phyloP scores from a whole-genome alignment of 2,329 filamentous ascomycete species.

The Epichloe sibirici region DNA sequence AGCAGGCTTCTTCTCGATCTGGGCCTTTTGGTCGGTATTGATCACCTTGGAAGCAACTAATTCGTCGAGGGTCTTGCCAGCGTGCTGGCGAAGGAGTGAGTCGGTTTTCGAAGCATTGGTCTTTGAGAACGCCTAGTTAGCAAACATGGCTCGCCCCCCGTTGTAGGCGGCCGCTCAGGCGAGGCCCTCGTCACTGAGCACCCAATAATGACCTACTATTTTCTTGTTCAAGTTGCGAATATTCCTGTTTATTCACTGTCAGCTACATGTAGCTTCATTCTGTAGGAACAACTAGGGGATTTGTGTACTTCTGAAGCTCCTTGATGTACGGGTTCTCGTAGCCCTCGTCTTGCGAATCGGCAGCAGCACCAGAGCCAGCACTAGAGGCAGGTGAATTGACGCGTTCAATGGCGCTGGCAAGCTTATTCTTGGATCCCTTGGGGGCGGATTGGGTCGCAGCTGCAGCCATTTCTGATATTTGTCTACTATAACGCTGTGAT shows the following conservation, averaged over 20 bases:
- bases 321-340: conserved; percentile 70
- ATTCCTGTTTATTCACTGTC: conserved; percentile 41
- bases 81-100: conserved; percentile 54
- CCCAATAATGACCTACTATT: conserved; percentile 50
- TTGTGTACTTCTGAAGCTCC: conserved; percentile 71
- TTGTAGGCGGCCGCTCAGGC: background rate
- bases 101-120: conserved; percentile 63
- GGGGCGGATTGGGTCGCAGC: conserved; percentile 46
- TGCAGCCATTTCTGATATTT: conserved; percentile 42
- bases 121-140: conserved; percentile 25
- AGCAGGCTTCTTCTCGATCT: conserved; percentile 63
- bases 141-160: conserved; percentile 18
- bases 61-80: conserved; percentile 59
- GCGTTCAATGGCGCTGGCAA: conserved; percentile 36
- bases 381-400: conserved; percentile 44
- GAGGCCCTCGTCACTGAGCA: conserved; percentile 1
- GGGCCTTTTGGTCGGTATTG: conserved; percentile 69
- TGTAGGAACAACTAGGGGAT: conserved; percentile 17
- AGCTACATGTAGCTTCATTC: background rate
- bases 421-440: conserved; percentile 59
- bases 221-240: conserved; percentile 93
- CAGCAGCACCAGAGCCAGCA: conserved; percentile 30
- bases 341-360: conserved; percentile 46
- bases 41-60: conserved; percentile 60
- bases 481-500: conserved; percentile 1